Evolutionary conservation across 495 filamentous ascomycete species (phyloP).

Genomic region (Penicillium coffeae): DNA sequence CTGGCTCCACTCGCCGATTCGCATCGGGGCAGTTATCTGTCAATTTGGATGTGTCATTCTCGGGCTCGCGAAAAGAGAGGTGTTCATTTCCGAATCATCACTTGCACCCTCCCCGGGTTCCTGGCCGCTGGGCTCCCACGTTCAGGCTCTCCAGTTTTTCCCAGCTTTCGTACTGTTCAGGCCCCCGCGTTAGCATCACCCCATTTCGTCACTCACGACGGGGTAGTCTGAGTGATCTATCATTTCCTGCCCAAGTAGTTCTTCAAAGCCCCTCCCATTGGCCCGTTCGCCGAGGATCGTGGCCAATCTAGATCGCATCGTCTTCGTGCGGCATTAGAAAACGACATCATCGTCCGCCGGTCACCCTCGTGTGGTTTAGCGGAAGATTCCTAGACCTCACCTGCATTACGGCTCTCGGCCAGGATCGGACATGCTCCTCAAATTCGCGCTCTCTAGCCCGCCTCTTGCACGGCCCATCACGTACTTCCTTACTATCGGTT

Average conservation of each 20-base stretch:
- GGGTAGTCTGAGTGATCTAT: slow-evolving; percentile 3
- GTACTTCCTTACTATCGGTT: background rate
- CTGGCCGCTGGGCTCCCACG: background rate
- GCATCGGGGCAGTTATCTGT: slow-evolving; percentile 6
- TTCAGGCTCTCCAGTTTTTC: background rate
- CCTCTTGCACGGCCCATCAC: background rate
- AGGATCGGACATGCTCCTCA: background rate
- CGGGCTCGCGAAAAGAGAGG: too few relatives aligned
- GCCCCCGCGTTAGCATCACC: slow-evolving; percentile 2
- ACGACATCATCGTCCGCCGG: background rate
- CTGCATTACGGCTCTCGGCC: background rate
- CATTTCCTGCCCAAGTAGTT: slow-evolving; percentile 5
- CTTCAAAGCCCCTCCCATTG: background rate
- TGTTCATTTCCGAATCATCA: background rate
- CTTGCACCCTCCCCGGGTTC: background rate
- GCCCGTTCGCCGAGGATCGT: background rate
- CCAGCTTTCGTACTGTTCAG: slow-evolving; percentile 9
- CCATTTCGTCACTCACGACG: slow-evolving; percentile 9
- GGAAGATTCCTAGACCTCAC: background rate
- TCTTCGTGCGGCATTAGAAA: background rate
- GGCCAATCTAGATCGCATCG: background rate
- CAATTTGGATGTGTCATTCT: slow-evolving; percentile 17
- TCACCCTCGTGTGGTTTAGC: background rate
- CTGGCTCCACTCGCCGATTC: slow-evolving; percentile 1
- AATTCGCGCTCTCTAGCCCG: background rate